Evolutionary conservation across 2,329 filamentous ascomycete genomes (phyloP).

Genomic region (Aaosphaeria arxii): DNA sequence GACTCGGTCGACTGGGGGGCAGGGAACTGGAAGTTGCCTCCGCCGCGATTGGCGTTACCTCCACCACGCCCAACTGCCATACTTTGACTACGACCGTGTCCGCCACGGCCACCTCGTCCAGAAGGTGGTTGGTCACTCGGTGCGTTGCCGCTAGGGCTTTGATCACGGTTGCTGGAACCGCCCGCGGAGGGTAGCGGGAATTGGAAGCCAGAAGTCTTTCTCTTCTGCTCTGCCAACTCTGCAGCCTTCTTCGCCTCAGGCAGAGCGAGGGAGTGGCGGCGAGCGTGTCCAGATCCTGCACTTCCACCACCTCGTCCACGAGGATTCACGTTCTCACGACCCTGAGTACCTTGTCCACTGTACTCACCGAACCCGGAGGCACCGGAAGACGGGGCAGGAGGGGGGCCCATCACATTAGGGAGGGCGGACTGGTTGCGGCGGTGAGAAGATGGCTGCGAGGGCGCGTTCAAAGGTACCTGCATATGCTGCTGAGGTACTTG

Average conservation of each 20-base stretch:
- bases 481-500: slow-evolving; percentile 56
- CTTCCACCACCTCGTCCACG: slow-evolving; percentile 71
- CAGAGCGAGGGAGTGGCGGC: slow-evolving; percentile 89
- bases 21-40: slow-evolving; percentile 71
- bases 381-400: slow-evolving; percentile 86
- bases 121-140: slow-evolving; percentile 24
- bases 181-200: slow-evolving; percentile 77
- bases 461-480: slow-evolving; percentile 70
- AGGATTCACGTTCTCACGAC: slow-evolving; percentile 65
- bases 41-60: slow-evolving; percentile 58
- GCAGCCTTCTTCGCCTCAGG: slow-evolving; percentile 97
- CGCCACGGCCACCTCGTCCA: slow-evolving; percentile 49
- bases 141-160: slow-evolving; percentile 52
- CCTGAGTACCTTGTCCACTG: slow-evolving; percentile 56
- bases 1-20: slow-evolving; percentile 52
- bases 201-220: slow-evolving; percentile 90
- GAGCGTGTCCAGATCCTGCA: slow-evolving; percentile 73
- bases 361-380: slow-evolving; percentile 85
- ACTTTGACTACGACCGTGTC: slow-evolving; percentile 78
- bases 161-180: slow-evolving; percentile 50
- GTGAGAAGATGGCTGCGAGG: slow-evolving; percentile 78
- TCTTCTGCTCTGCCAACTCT: slow-evolving; percentile 93
- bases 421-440: slow-evolving; percentile 97
- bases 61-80: slow-evolving; percentile 76
- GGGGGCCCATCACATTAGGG: slow-evolving; percentile 89